Evolutionary conservation across 176 grass and related monocot species (phyloP).

Genomic region (Luzula sylvatica): DNA sequence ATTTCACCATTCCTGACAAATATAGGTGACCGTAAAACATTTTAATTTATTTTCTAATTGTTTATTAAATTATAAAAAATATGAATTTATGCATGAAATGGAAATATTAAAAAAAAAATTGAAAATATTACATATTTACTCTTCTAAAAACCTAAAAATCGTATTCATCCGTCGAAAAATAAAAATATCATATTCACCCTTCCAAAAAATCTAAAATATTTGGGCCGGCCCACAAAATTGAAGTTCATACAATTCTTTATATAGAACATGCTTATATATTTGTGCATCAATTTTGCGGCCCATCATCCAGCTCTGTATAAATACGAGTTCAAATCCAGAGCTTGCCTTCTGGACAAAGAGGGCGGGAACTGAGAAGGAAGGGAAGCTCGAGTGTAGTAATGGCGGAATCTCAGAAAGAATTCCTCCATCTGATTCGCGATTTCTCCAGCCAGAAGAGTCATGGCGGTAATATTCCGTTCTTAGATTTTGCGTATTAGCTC

Average conservation of each 20-base stretch:
- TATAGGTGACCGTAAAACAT: not conserved
- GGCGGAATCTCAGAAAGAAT: slow-evolving; percentile 57
- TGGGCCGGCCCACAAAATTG: too few relatives aligned
- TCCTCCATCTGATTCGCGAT: slow-evolving; percentile 63
- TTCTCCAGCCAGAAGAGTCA: slow-evolving; percentile 60
- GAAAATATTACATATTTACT: not conserved
- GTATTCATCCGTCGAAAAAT: too few relatives aligned
- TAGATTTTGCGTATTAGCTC: not conserved
- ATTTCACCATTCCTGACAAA: not conserved
- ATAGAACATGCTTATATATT: too few relatives aligned
- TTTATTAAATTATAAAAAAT: too few relatives aligned
- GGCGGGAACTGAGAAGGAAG: too few relatives aligned
- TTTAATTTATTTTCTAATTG: not conserved
- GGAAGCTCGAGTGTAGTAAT: slow-evolving; percentile 13
- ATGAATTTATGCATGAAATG: not conserved
- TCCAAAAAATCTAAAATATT: not conserved
- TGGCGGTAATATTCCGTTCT: slow-evolving; percentile 27
- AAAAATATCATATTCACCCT: too few relatives aligned
- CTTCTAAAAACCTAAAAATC: too few relatives aligned
- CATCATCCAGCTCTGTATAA: too few relatives aligned
- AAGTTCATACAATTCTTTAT: too few relatives aligned
- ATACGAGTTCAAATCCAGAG: too few relatives aligned
- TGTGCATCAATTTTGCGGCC: too few relatives aligned
- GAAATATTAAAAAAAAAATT: not conserved
- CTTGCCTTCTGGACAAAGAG: too few relatives aligned